Conservation (phyloP, 495 filamentous ascomycete genomes). For the Glarea lozoyensis region DNA sequence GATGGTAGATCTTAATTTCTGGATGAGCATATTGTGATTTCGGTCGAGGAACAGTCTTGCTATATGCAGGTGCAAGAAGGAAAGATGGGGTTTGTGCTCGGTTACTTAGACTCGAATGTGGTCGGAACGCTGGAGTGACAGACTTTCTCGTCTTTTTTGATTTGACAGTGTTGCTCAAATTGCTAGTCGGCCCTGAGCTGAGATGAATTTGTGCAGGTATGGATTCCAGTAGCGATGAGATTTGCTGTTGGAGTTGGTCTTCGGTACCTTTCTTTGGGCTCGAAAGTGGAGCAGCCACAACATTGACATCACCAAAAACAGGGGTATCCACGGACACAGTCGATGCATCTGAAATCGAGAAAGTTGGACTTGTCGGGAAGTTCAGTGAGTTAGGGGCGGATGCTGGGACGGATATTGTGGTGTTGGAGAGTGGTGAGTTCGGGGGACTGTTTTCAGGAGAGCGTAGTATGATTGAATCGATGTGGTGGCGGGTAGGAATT, state of each 20-base stretch:
- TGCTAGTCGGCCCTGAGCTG: slow-evolving; percentile 40
- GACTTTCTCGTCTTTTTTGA: slow-evolving; percentile 20
- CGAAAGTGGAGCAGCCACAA: slow-evolving; percentile 15
- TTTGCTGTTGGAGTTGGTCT: slow-evolving; percentile 68
- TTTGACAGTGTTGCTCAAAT: slow-evolving; percentile 15
- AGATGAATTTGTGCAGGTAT: slow-evolving; percentile 77
- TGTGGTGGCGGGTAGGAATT: slow-evolving; percentile 11
- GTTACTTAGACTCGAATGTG: slow-evolving; percentile 22
- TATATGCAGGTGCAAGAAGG: slow-evolving; percentile 54
- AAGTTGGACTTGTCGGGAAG: slow-evolving; percentile 4
- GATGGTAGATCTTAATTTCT: slow-evolving; percentile 86
- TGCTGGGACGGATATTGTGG: too few relatives aligned
- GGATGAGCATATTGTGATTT: slow-evolving; percentile 37
- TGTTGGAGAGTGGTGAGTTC: slow-evolving; percentile 36
- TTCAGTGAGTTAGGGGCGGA: slow-evolving; percentile 1
- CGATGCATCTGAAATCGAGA: slow-evolving; percentile 1
- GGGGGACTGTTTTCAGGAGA: slow-evolving; percentile 28
- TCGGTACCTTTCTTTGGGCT: slow-evolving; percentile 39
- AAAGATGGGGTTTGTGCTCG: slow-evolving; percentile 58
- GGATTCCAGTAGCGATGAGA: slow-evolving; percentile 70
- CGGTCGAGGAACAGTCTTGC: slow-evolving; percentile 27
- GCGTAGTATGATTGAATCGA: slow-evolving; percentile 4
- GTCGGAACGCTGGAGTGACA: slow-evolving; percentile 33
- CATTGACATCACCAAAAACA: slow-evolving; percentile 12
- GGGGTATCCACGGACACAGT: slow-evolving; percentile 12